A percentile compares a stretch with the other conserved stretches of the same genome.
Evolutionary conservation across 73 alveolate species (phyloP).

Genomic region (Paramecium bursaria): DNA sequence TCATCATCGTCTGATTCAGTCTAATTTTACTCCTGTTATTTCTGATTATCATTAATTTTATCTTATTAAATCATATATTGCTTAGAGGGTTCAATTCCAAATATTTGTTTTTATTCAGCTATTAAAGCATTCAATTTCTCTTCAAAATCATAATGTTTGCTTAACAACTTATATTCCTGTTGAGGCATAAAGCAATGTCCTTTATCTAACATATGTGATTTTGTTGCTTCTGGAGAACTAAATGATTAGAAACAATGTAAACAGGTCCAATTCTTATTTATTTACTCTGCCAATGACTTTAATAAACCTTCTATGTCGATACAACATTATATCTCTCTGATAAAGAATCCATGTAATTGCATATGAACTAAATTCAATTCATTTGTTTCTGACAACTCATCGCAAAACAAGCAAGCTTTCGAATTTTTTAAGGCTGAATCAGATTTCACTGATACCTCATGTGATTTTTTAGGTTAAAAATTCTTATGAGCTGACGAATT

Average conservation of each 20-base stretch:
- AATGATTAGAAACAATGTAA: constrained; percentile 53
- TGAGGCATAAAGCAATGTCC: constrained; percentile 61
- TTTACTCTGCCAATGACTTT: constrained; percentile 44
- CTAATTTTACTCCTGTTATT: not conserved
- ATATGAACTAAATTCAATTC: constrained; percentile 38
- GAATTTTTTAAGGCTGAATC: constrained; percentile 4
- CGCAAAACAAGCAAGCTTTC: constrained; percentile 50
- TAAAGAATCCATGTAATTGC: constrained; percentile 43
- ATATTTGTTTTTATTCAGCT: constrained; percentile 11
- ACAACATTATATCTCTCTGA: constrained; percentile 1
- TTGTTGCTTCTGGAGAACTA: not conserved
- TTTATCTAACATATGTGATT: constrained; percentile 35
- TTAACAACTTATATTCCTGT: constrained; percentile 48
- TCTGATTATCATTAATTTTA: not conserved
- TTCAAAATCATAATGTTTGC: constrained; percentile 49
- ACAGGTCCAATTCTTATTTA: constrained; percentile 39
- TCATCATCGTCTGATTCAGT: constrained; percentile 32
- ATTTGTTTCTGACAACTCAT: constrained; percentile 11
- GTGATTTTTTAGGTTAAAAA: not conserved
- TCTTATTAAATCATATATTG: not conserved
- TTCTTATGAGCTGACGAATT: constrained; percentile 19
- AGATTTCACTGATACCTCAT: constrained; percentile 20
- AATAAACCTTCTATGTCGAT: constrained; percentile 37
- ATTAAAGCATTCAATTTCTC: constrained; percentile 14
- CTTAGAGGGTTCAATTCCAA: not conserved